A percentile compares a stretch with the other conserved stretches of the same genome.
Evolutionary conservation across 306 rosid genomes (phyloP).

Genomic region (Quercus wislizeni): DNA sequence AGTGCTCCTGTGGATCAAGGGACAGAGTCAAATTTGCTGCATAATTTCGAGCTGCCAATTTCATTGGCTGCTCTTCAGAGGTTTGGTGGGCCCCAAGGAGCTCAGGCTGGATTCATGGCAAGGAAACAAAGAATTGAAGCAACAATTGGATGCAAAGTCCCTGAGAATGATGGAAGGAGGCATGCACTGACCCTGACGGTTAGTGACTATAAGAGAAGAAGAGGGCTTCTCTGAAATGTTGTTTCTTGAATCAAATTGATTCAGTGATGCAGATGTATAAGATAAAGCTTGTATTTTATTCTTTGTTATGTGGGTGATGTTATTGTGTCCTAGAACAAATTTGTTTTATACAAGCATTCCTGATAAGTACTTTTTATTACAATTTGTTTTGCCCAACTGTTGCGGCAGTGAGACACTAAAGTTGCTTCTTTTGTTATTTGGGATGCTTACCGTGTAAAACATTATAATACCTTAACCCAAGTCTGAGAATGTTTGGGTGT

Average conservation of each 20-base stretch:
- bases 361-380: neutral
- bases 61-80: slow-evolving; percentile 72
- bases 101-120: slow-evolving; percentile 69
- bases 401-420: neutral
- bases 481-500: no score
- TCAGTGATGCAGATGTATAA: neutral
- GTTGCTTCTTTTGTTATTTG: no score
- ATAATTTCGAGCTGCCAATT: slow-evolving; percentile 86
- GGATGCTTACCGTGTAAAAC: no score
- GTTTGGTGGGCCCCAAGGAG: slow-evolving; percentile 83
- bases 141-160: slow-evolving; percentile 66
- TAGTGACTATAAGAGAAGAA: slow-evolving; percentile 85
- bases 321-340: neutral
- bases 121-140: slow-evolving; percentile 77
- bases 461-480: no score
- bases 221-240: slow-evolving; percentile 73
- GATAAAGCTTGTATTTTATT: neutral
- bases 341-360: neutral
- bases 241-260: neutral
- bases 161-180: slow-evolving; percentile 68
- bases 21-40: slow-evolving; percentile 64
- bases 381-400: neutral
- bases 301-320: neutral
- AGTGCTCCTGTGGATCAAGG: slow-evolving; percentile 88
- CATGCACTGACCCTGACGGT: slow-evolving; percentile 70